A percentile compares a stretch with the other conserved stretches of the same genome.
phyloP scores from a whole-genome alignment of 163 green algal species.

The Volvox carteri region DNA sequence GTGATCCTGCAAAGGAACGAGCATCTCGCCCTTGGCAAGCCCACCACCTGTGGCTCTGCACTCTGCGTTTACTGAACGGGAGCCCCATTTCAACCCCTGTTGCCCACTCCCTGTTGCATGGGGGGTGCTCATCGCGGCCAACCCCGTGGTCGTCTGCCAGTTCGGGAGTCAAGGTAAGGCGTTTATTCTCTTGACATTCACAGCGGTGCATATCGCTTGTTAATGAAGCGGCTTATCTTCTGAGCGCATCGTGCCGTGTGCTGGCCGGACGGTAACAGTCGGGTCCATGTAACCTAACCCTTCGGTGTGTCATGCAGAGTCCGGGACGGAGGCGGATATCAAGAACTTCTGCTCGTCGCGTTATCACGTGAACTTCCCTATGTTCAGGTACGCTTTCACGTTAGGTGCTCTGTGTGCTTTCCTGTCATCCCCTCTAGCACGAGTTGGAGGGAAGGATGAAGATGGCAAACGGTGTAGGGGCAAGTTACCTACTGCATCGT shows the following conservation, averaged over 20 bases:
- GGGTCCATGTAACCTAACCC: no score
- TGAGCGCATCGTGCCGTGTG: no score
- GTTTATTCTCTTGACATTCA: no score
- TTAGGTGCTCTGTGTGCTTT: no score
- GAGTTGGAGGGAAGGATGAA: background rate
- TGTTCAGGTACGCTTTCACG: conserved; percentile 78
- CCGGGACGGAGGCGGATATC: conserved; percentile 64
- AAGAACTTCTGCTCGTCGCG: conserved; percentile 57
- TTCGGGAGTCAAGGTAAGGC: conserved; percentile 10
- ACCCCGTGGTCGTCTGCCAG: background rate
- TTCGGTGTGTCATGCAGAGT: conserved; percentile 67
- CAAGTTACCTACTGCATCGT: background rate
- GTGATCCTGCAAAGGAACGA: no score
- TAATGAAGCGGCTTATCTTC: background rate
- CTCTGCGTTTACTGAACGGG: no score
- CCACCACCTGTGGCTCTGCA: no score
- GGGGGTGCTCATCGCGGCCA: background rate
- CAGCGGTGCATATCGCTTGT: no score
- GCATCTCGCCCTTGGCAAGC: no score
- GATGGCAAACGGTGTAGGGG: background rate
- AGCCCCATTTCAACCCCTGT: no score
- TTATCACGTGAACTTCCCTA: conserved; percentile 72
- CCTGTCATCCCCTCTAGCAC: no score
- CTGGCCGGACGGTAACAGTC: no score
- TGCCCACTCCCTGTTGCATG: background rate